phyloP scores from a whole-genome alignment of 2,329 filamentous ascomycete species.

The Mollisia scopiformis region DNA sequence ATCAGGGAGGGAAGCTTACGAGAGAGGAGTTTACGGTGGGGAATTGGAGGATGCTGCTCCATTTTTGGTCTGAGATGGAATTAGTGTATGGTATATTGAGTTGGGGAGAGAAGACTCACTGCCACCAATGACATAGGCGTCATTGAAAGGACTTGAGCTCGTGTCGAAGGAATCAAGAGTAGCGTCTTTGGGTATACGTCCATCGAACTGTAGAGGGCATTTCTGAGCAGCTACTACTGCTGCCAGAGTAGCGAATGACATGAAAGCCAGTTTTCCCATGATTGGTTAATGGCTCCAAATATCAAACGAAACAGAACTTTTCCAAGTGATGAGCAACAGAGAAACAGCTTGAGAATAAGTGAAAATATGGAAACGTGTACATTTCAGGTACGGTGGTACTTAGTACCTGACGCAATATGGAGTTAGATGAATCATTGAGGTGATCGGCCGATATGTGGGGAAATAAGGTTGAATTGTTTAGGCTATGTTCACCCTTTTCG shows the following conservation, averaged over 20 bases:
- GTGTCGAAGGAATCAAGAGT: slow-evolving; percentile 45
- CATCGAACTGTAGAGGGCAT: slow-evolving; percentile 49
- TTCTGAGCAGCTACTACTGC: slow-evolving; percentile 33
- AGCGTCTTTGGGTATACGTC: slow-evolving; percentile 45
- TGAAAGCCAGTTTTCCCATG: neutral
- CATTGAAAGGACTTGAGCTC: slow-evolving; percentile 50
- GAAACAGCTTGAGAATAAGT: neutral
- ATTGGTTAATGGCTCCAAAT: neutral
- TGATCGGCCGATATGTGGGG: neutral
- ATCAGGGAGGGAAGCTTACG: slow-evolving; percentile 31
- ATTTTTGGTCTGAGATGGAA: slow-evolving; percentile 46
- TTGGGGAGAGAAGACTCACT: neutral
- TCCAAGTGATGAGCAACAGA: neutral
- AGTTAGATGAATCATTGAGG: neutral
- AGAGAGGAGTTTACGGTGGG: slow-evolving; percentile 45
- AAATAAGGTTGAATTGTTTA: neutral
- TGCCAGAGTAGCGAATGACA: slow-evolving; percentile 11
- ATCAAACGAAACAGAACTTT: neutral
- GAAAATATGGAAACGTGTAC: neutral
- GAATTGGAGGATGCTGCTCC: slow-evolving; percentile 54
- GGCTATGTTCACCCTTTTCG: neutral
- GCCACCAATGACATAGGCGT: slow-evolving; percentile 52
- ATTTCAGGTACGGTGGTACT: too few species aligned
- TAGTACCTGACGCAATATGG: too few species aligned
- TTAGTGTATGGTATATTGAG: neutral